Percentiles rank a stretch among this genome's conserved stretches.
Conservation (phyloP, 495 filamentous ascomycete genomes). For the Bacidia rubella region DNA sequence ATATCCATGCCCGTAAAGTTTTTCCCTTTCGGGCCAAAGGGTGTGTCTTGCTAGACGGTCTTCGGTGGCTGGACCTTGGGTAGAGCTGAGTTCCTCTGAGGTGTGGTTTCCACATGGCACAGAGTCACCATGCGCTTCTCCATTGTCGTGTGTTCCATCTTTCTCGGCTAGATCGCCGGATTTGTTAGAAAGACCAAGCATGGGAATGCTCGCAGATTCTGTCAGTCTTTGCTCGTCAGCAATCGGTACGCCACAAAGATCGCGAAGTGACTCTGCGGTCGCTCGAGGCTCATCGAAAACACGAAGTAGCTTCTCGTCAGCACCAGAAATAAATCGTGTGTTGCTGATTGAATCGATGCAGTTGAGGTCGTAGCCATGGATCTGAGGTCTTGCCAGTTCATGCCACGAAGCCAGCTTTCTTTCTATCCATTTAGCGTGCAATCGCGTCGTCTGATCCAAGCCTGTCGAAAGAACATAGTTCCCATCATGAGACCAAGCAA, state of each 20-base stretch:
- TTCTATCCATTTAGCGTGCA: conserved; percentile 73
- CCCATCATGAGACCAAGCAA: conserved; percentile 75
- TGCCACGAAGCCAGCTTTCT: conserved; percentile 57
- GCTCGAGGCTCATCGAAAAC: conserved; percentile 86
- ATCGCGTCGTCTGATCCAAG: conserved; percentile 85
- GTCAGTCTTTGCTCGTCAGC: conserved; percentile 41
- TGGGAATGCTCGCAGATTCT: conserved; percentile 84
- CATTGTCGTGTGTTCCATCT: neutral
- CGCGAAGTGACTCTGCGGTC: conserved; percentile 58
- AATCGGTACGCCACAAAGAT: conserved; percentile 47
- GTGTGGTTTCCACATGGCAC: neutral
- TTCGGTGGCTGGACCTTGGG: conserved; percentile 38
- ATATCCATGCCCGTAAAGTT: conserved; percentile 97
- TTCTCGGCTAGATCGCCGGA: conserved; percentile 43
- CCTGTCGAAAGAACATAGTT: conserved; percentile 79
- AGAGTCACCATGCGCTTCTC: neutral
- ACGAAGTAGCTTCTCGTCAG: conserved; percentile 91
- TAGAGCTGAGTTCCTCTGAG: conserved; percentile 18
- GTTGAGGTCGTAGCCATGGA: conserved; percentile 97
- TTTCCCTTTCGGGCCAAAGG: conserved; percentile 91
- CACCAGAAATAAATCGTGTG: conserved; percentile 78
- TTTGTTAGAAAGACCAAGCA: conserved; percentile 94
- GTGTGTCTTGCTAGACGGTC: conserved; percentile 81
- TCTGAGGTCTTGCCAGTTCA: conserved; percentile 89
- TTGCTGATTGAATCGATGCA: conserved; percentile 64